Percentiles rank a stretch among this genome's conserved stretches.
phyloP scores from a whole-genome alignment of 495 filamentous ascomycete genomes.

The Chaetomium tenue region DNA sequence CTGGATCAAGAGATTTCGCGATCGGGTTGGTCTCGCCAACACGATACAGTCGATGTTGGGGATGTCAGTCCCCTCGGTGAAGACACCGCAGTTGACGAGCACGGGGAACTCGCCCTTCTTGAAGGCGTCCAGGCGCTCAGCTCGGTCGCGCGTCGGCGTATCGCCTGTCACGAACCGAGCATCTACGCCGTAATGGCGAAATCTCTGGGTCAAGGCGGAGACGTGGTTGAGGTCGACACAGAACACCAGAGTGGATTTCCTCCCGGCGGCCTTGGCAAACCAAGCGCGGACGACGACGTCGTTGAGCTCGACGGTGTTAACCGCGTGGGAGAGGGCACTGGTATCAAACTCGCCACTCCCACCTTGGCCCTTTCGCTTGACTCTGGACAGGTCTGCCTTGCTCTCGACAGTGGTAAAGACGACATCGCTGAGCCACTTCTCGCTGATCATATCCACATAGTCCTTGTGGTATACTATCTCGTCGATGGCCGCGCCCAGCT shows the following conservation, averaged over 20 bases:
- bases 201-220: conserved; percentile 64
- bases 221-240: conserved; percentile 89
- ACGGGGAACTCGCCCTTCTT: conserved; percentile 75
- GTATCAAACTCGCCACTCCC: conserved; percentile 76
- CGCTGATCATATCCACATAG: conserved; percentile 93
- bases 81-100: conserved; percentile 91
- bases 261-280: conserved; percentile 65
- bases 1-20: conserved; percentile 86
- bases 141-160: conserved; percentile 64
- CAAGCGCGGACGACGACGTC: conserved; percentile 80
- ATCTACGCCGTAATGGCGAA: conserved; percentile 74
- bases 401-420: conserved; percentile 91
- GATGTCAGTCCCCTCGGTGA: conserved; percentile 95
- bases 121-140: conserved; percentile 70
- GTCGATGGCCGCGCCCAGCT: conserved; percentile 82
- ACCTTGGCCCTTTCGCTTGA: conserved; percentile 51
- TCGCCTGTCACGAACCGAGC: conserved; percentile 78
- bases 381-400: conserved; percentile 68
- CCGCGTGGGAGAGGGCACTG: conserved; percentile 66
- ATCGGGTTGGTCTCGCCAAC: conserved; percentile 83
- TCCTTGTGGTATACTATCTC: conserved; percentile 97
- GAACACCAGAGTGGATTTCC: conserved; percentile 88
- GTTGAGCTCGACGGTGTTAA: conserved; percentile 78
- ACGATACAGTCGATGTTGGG: conserved; percentile 95
- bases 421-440: conserved; percentile 79